Conservation (phyloP, 805 yeast genomes). For the Ogataea siamensis region DNA sequence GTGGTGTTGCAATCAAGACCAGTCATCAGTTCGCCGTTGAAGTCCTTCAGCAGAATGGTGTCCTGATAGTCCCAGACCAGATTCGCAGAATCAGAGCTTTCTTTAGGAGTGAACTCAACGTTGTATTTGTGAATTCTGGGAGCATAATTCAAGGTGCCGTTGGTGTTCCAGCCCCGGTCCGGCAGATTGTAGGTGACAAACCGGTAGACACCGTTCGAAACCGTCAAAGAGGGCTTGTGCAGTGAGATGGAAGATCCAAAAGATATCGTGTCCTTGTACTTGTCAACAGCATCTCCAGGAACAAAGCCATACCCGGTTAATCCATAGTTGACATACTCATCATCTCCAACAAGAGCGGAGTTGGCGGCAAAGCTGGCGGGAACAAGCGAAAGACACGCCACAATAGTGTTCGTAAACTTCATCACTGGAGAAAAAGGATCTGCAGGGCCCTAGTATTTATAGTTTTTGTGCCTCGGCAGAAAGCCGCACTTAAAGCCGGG, state of each 20-base stretch:
- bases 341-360: slow-evolving; percentile 25
- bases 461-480: not conserved
- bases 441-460: slow-evolving; percentile 1
- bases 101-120: slow-evolving; percentile 27
- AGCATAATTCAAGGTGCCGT: slow-evolving; percentile 31
- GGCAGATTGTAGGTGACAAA: slow-evolving; percentile 32
- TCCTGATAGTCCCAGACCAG: slow-evolving; percentile 31
- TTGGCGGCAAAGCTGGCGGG: slow-evolving; percentile 17
- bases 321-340: slow-evolving; percentile 27
- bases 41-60: slow-evolving; percentile 31
- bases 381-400: slow-evolving; percentile 11
- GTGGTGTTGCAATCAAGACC: slow-evolving; percentile 34
- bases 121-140: slow-evolving; percentile 29
- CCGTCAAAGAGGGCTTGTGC: slow-evolving; percentile 26
- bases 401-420: slow-evolving; percentile 2
- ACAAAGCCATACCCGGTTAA: slow-evolving; percentile 30
- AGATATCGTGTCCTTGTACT: slow-evolving; percentile 32
- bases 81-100: slow-evolving; percentile 22
- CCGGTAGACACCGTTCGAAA: slow-evolving; percentile 26
- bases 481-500: not conserved
- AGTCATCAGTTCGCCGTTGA: slow-evolving; percentile 28
- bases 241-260: slow-evolving; percentile 33
- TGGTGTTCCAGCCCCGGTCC: slow-evolving; percentile 35
- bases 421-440: not conserved
- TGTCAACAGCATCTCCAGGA: slow-evolving; percentile 29